These are phyloP conservation scores for Ganoderma multipileum DNA, from an alignment of 1,284 basidiomycete genomes.

Conservation along the genomic window DNA sequence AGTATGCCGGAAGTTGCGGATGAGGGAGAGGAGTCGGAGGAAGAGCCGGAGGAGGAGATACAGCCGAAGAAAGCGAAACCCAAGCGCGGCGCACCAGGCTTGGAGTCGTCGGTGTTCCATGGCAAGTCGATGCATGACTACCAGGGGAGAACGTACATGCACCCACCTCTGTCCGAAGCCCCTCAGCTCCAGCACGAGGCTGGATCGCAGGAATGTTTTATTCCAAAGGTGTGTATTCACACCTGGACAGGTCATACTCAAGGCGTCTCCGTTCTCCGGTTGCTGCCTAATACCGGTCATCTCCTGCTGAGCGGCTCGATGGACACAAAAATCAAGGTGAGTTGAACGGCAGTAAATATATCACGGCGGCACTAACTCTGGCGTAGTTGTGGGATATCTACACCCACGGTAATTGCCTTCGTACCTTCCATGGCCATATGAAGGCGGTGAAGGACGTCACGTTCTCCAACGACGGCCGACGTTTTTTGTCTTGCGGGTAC, in stretches of 20 bases:
- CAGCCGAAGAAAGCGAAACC: conserved; percentile 77
- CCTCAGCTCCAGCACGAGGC: conserved; percentile 82
- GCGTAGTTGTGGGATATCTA: conserved; percentile 96
- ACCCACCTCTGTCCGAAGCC: conserved; percentile 84
- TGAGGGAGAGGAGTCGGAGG: conserved; percentile 60
- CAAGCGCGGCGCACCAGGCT: conserved; percentile 80
- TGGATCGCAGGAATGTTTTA: conserved; percentile 89
- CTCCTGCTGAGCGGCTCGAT: conserved; percentile 93
- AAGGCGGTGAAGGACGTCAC: conserved; percentile 97
- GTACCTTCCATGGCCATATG: conserved; percentile 97
- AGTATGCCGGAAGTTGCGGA: conserved; percentile 65
- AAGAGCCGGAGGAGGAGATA: conserved; percentile 71
- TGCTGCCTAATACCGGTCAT: conserved; percentile 94
- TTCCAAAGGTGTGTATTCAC: conserved; percentile 95
- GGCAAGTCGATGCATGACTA: conserved; percentile 98
- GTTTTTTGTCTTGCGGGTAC: conserved; percentile 93
- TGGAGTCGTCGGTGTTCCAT: conserved; percentile 96
- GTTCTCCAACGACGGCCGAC: conserved; percentile 92
- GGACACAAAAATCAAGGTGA: conserved; percentile 98
- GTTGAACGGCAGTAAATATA: conserved; percentile 29
- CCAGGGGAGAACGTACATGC: conserved; percentile 98
- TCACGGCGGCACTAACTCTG: conserved; percentile 11
- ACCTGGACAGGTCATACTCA: conserved; percentile 99
- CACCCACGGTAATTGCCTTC: conserved; percentile 93
- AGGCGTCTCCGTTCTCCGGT: conserved; percentile 91